Conservation (phyloP, 2,329 filamentous ascomycete genomes). For the Claviceps arundinis region DNA sequence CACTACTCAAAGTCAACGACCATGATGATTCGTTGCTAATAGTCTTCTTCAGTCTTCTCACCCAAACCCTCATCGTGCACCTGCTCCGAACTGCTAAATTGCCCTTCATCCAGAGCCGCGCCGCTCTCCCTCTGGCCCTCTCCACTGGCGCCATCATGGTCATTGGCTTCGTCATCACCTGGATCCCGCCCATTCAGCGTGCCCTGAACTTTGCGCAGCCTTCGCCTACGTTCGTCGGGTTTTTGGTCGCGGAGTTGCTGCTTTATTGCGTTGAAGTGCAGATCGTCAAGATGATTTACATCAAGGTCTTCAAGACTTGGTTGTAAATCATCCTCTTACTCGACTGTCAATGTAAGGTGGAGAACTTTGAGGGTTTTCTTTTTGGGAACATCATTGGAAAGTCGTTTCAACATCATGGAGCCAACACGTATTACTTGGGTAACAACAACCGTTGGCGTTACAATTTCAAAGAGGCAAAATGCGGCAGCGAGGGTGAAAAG, state of each 20-base stretch:
- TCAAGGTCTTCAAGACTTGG: constrained; percentile 14
- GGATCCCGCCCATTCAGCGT: constrained; percentile 12
- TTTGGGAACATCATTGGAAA: too few species aligned
- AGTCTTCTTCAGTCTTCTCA: constrained; percentile 9
- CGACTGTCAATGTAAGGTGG: background rate
- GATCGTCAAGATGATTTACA: constrained; percentile 15
- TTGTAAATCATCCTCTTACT: constrained; percentile 5
- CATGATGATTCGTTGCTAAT: background rate
- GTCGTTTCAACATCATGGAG: too few species aligned
- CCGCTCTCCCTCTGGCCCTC: constrained; percentile 10
- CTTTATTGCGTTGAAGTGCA: constrained; percentile 15
- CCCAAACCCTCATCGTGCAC: constrained; percentile 17
- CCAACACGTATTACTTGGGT: too few species aligned
- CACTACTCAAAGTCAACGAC: too few species aligned
- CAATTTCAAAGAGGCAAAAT: too few species aligned
- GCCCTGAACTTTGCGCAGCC: constrained; percentile 12
- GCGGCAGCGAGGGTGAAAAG: too few species aligned
- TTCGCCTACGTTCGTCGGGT: constrained; percentile 10
- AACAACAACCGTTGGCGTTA: too few species aligned
- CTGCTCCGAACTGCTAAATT: constrained; percentile 15
- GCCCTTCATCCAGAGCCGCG: constrained; percentile 14
- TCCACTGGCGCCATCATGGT: constrained; percentile 13
- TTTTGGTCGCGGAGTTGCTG: constrained; percentile 12
- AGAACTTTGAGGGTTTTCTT: background rate
- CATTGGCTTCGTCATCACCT: constrained; percentile 14